Conservation (phyloP, 2,329 filamentous ascomycete species). For the Paecilomyces niveus region DNA sequence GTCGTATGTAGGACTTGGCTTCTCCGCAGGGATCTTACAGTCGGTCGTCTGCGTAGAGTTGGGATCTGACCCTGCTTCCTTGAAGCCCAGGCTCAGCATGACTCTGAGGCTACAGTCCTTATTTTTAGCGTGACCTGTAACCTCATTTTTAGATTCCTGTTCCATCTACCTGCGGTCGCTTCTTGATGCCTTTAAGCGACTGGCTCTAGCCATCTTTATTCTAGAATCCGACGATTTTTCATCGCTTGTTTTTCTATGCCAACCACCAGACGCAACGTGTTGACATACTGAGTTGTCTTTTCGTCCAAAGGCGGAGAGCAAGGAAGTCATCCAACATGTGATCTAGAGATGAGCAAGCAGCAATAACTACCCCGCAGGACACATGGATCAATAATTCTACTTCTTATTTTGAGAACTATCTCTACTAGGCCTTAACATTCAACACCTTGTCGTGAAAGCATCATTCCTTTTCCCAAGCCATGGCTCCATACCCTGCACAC, state of each 20-base stretch:
- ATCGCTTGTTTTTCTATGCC: neutral
- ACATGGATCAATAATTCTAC: neutral
- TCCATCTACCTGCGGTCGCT: too few species aligned
- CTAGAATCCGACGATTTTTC: too few species aligned
- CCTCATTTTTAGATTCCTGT: too few species aligned
- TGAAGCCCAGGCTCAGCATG: too few species aligned
- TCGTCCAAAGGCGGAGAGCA: neutral
- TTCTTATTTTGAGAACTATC: neutral
- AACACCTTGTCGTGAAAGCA: neutral
- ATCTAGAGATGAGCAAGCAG: neutral
- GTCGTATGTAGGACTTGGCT: too few species aligned
- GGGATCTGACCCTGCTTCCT: too few species aligned
- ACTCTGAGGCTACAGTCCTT: too few species aligned
- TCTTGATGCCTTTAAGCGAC: too few species aligned
- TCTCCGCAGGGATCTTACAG: too few species aligned
- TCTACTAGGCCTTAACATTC: neutral
- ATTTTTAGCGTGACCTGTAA: too few species aligned
- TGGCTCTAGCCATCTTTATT: too few species aligned
- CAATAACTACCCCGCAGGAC: neutral
- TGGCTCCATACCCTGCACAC: neutral
- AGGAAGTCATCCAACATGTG: neutral
- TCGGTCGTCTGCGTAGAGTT: too few species aligned
- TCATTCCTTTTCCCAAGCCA: neutral
- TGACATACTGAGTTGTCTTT: slow-evolving; percentile 15
- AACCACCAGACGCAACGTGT: slow-evolving; percentile 7